These are phyloP conservation scores for Podila epigama DNA, from an alignment of 192 early-diverging fungal genomes.

Conservation along the genomic window DNA sequence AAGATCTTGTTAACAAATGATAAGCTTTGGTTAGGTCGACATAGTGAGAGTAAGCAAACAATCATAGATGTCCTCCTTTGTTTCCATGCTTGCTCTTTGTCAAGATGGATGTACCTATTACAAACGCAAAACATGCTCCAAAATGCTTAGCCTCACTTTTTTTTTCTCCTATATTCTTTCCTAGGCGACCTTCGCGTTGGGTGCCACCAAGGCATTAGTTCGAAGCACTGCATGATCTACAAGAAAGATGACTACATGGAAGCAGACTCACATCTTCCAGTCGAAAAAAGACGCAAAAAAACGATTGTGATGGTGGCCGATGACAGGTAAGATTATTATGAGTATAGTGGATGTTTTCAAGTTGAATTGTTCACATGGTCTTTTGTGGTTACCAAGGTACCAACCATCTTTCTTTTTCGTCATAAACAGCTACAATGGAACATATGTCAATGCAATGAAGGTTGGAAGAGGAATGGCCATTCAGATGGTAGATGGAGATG, in stretches of 20 bases:
- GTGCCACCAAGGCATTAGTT: neutral
- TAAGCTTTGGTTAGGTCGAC: neutral
- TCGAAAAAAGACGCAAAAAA: neutral
- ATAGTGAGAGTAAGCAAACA: neutral
- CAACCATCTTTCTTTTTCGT: neutral
- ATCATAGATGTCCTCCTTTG: neutral
- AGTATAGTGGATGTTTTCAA: neutral
- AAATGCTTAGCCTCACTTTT: neutral
- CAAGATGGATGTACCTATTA: too few species aligned
- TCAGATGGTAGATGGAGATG: slow-evolving; percentile 22
- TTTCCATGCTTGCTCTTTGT: too few species aligned
- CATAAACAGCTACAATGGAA: slow-evolving; percentile 8
- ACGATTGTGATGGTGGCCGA: slow-evolving; percentile 2
- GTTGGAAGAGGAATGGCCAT: neutral
- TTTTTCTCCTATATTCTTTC: neutral
- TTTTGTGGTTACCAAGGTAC: neutral
- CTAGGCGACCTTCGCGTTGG: neutral
- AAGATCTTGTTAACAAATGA: slow-evolving; percentile 3
- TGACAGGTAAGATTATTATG: neutral
- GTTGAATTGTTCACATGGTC: too few species aligned
- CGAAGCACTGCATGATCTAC: slow-evolving; percentile 4
- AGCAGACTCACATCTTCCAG: neutral
- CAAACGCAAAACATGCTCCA: neutral
- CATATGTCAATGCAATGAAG: slow-evolving; percentile 13
- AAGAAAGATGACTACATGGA: neutral